These are phyloP conservation scores for Neopestalotiopsis sp. DNA, from an alignment of 2,329 filamentous ascomycete genomes.

Conservation along the genomic window DNA sequence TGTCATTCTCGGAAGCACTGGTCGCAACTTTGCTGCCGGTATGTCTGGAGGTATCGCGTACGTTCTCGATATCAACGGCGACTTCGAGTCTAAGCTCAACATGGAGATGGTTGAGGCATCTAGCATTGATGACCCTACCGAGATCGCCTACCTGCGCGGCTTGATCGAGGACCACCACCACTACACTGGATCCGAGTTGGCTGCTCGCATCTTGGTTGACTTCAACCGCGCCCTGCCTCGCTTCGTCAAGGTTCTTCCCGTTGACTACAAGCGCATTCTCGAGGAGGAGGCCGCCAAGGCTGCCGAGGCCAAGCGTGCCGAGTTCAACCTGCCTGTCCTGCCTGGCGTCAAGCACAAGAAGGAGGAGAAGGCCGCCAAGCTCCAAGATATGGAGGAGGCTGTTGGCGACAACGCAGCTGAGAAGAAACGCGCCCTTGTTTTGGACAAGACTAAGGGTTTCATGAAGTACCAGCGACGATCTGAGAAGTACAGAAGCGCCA, in stretches of 20 bases:
- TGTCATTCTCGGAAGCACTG: slow-evolving; percentile 84
- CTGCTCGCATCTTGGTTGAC: slow-evolving; percentile 91
- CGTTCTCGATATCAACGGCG: slow-evolving; percentile 85
- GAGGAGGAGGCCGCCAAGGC: slow-evolving; percentile 85
- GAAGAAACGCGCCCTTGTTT: slow-evolving; percentile 87
- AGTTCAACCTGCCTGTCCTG: slow-evolving; percentile 81
- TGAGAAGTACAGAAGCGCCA: slow-evolving; percentile 89
- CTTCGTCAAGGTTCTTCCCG: slow-evolving; percentile 92
- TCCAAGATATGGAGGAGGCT: slow-evolving; percentile 89
- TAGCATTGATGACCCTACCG: slow-evolving; percentile 80
- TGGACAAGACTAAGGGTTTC: slow-evolving; percentile 98
- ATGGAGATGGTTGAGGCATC: slow-evolving; percentile 96
- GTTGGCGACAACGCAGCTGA: slow-evolving; percentile 83
- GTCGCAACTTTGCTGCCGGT: slow-evolving; percentile 96
- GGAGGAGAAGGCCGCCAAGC: slow-evolving; percentile 71
- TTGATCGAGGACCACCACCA: slow-evolving; percentile 97
- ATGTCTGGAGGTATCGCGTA: slow-evolving; percentile 99
- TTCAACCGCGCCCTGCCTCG: slow-evolving; percentile 89
- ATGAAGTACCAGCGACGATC: slow-evolving; percentile 94
- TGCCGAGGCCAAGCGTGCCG: slow-evolving; percentile 81
- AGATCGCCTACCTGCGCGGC: slow-evolving; percentile 89
- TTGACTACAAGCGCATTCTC: slow-evolving; percentile 94
- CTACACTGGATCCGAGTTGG: slow-evolving; percentile 95
- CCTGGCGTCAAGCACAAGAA: slow-evolving; percentile 71
- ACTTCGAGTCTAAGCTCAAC: slow-evolving; percentile 94